Percentiles rank a stretch among this genome's conserved stretches.
Evolutionary conservation across 192 early-diverging fungal genomes (phyloP).

Genomic region (Linnemannia exigua): DNA sequence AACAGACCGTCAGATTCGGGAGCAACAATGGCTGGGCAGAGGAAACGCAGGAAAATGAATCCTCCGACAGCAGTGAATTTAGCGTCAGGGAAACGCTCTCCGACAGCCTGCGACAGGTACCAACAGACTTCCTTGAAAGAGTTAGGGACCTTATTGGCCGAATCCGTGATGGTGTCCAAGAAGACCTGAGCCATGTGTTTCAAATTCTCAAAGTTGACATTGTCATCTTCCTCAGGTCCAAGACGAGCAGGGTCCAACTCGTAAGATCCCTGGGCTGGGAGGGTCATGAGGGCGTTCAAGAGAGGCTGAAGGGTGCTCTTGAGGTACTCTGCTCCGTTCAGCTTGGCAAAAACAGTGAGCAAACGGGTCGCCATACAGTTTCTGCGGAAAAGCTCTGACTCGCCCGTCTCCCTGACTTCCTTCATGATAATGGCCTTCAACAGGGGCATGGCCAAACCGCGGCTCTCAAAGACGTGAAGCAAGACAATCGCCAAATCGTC

Average conservation of each 20-base stretch:
- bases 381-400: slow-evolving; percentile 90
- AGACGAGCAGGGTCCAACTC: slow-evolving; percentile 91
- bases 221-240: slow-evolving; percentile 72
- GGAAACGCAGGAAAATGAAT: slow-evolving; percentile 96
- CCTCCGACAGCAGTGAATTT: slow-evolving; percentile 92
- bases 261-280: slow-evolving; percentile 81
- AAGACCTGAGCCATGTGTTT: slow-evolving; percentile 80
- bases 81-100: slow-evolving; percentile 86
- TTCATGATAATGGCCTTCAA: slow-evolving; percentile 86
- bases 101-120: slow-evolving; percentile 82
- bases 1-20: slow-evolving; percentile 89
- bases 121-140: slow-evolving; percentile 87
- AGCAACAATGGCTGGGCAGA: slow-evolving; percentile 95
- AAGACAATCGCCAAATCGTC: slow-evolving; percentile 89
- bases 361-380: slow-evolving; percentile 94
- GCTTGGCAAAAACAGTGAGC: slow-evolving; percentile 86
- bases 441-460: slow-evolving; percentile 77
- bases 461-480: slow-evolving; percentile 84
- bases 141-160: slow-evolving; percentile 77
- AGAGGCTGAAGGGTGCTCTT: slow-evolving; percentile 85
- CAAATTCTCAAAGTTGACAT: slow-evolving; percentile 85
- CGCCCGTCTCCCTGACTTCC: slow-evolving; percentile 88
- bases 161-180: slow-evolving; percentile 87
- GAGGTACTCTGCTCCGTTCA: slow-evolving; percentile 86
- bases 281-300: slow-evolving; percentile 75